Base-by-base conservation (phyloP, 768 basidiomycete genomes). In the Brasilioporus rufonigricans region DNA sequence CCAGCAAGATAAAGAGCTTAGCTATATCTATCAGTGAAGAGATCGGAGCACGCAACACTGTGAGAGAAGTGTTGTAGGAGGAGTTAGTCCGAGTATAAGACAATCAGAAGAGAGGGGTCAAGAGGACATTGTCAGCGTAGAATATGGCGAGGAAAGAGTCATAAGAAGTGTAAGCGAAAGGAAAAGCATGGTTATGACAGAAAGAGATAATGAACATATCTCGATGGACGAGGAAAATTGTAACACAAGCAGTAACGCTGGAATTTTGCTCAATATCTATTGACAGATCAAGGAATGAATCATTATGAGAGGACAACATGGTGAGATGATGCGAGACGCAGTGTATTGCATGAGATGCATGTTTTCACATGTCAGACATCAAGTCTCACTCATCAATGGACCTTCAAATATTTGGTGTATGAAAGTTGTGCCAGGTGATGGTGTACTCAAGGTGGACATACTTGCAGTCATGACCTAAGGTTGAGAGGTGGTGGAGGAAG, bases 211-310 rank as follows among this genome's bases (percentile, higher is more conserved):
- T n/a, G n/a, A n/a, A n/a, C n/a, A n/a, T n/a, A n/a, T n/a, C n/a
- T n/a, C n/a, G n/a, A n/a, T n/a, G n/a, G n/a, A n/a, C n/a, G n/a
- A n/a, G n/a, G n/a, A n/a, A n/a, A 99, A 99, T 67, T 95, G 93
- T 44, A 33, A 99, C 82, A 69, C 97, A 99, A 8, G 95, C 89
- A 2, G 95, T 96, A 49, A 99, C 87, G 59, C 93, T 96, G 4
- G 94, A 91, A 72, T 98, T 97, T 71, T 97, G 93, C 69, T 98
- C 96, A 61, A 99, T 98, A 70, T 99, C 97, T 72, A 99, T 93
- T 5, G 95, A 98, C n/a, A 99, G 80, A 74, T 99, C 97, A 51
- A 99, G 81, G 74, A 99, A 99, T 10, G 88, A 84, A 71, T 99
- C 97, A 66, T 98, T 96, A 19, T 97, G 86, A 11, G 93, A 90